These are phyloP conservation scores for Lavandula angustifolia DNA, from an alignment of 257 asterid species.

Conservation along the genomic window DNA sequence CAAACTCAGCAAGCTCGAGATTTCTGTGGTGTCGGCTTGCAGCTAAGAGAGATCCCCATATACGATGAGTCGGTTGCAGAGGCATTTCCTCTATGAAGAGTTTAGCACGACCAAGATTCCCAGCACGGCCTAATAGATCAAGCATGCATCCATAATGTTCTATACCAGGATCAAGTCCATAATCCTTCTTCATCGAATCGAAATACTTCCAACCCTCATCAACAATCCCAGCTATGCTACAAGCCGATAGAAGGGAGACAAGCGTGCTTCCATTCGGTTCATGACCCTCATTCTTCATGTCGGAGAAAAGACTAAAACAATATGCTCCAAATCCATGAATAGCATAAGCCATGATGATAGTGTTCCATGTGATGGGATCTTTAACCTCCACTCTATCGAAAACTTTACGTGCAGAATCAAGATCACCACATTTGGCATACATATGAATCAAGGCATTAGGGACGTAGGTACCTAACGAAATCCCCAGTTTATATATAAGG, in stretches of 20 bases:
- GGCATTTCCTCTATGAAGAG: slow-evolving; percentile 59
- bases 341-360: slow-evolving; percentile 63
- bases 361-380: slow-evolving; percentile 67
- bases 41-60: slow-evolving; percentile 68
- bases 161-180: slow-evolving; percentile 53
- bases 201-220: slow-evolving; percentile 58
- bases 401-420: slow-evolving; percentile 38
- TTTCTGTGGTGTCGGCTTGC: slow-evolving; percentile 60
- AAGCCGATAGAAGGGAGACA: slow-evolving; percentile 57
- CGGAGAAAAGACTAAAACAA: slow-evolving; percentile 44
- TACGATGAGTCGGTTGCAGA: slow-evolving; percentile 49
- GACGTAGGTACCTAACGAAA: slow-evolving; percentile 34
- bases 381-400: slow-evolving; percentile 44
- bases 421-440: slow-evolving; percentile 71
- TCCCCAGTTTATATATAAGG: slow-evolving; percentile 41
- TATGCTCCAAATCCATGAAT: slow-evolving; percentile 57
- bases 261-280: slow-evolving; percentile 60
- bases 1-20: slow-evolving; percentile 59
- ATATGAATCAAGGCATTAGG: slow-evolving; percentile 55
- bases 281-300: slow-evolving; percentile 46
- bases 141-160: slow-evolving; percentile 67
- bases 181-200: slow-evolving; percentile 48
- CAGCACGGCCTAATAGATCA: slow-evolving; percentile 58
- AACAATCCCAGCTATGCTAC: slow-evolving; percentile 51
- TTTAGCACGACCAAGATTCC: slow-evolving; percentile 52